Evolutionary conservation across 78 protist species (phyloP), one percentile per base, ranked within the genome.

Genomic region (Dictyostelium intermedium): DNA sequence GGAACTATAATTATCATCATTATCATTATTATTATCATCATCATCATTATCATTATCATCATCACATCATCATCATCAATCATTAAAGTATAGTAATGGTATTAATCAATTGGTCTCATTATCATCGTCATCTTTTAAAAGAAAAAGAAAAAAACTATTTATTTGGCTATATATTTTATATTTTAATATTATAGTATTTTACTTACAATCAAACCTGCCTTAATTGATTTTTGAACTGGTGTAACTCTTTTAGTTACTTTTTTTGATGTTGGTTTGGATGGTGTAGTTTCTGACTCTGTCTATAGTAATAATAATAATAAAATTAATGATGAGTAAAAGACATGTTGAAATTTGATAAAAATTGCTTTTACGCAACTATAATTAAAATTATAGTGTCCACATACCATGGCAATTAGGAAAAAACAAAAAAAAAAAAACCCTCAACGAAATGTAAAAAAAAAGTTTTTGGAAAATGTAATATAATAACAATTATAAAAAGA

Each of bases 1-100:
- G 97, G 45, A 95, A 95, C 95, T 91, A 60, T 73, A 8, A 32
- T n/a, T 63, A 32, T 6, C 1, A 76, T 84, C 16, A 63, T 45
- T 45, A 45, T 45, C 10, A 45, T 45, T 10, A 7, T 10, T 45
- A 45, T 45, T 45, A n/a, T n/a, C n/a, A n/a, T n/a, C n/a, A n/a
- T n/a, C n/a, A n/a, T n/a, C n/a, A n/a, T n/a, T n/a, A n/a, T n/a
- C n/a, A n/a, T n/a, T n/a, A n/a, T n/a, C n/a, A n/a, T n/a, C n/a
- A n/a, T n/a, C n/a, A n/a, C n/a, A n/a, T n/a, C n/a, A n/a, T n/a
- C n/a, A n/a, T n/a, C n/a, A n/a, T n/a, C n/a, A n/a, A n/a, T n/a
- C n/a, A n/a, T n/a, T n/a, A n/a, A n/a, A n/a, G n/a, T n/a, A n/a
- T n/a, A n/a, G n/a, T n/a, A n/a, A n/a, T n/a, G n/a, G n/a, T n/a